These are phyloP conservation scores for Phytophthora palmivora DNA, from an alignment of 352 stramenopile genomes.

Conservation along the genomic window DNA sequence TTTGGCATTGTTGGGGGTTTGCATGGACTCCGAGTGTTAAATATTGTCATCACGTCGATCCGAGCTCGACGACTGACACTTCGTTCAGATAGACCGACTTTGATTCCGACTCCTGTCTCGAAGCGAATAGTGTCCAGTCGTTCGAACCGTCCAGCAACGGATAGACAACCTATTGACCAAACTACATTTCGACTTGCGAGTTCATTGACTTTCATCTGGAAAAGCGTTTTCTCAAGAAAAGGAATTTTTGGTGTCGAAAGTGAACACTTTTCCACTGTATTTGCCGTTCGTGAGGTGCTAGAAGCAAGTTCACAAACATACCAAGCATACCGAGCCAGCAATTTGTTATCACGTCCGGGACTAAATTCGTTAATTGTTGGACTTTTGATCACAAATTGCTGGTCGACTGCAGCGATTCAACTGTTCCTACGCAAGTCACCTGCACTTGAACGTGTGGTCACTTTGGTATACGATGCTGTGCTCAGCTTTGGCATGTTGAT, in stretches of 20 bases:
- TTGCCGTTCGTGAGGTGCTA: slow-evolving; percentile 24
- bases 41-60: slow-evolving; percentile 30
- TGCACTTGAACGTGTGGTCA: slow-evolving; percentile 13
- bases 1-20: slow-evolving; percentile 37
- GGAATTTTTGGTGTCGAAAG: slow-evolving; percentile 38
- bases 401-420: slow-evolving; percentile 30
- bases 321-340: slow-evolving; percentile 35
- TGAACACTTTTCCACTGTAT: slow-evolving; percentile 35
- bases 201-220: background rate
- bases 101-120: slow-evolving; percentile 2
- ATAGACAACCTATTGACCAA: background rate
- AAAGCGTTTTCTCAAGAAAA: slow-evolving; percentile 14
- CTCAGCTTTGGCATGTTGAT: slow-evolving; percentile 28
- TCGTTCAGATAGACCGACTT: slow-evolving; percentile 14
- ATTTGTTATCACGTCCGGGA: slow-evolving; percentile 9
- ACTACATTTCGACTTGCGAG: background rate
- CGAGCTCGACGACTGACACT: slow-evolving; percentile 20
- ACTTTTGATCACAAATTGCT: slow-evolving; percentile 31
- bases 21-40: slow-evolving; percentile 32
- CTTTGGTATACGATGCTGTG: slow-evolving; percentile 21
- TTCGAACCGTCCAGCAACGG: background rate
- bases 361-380: slow-evolving; percentile 25
- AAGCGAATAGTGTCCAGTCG: slow-evolving; percentile 1
- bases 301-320: slow-evolving; percentile 35
- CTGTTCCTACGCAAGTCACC: slow-evolving; percentile 19